Conservation (phyloP, 1,284 basidiomycete species). For the Leccinum huronense region DNA sequence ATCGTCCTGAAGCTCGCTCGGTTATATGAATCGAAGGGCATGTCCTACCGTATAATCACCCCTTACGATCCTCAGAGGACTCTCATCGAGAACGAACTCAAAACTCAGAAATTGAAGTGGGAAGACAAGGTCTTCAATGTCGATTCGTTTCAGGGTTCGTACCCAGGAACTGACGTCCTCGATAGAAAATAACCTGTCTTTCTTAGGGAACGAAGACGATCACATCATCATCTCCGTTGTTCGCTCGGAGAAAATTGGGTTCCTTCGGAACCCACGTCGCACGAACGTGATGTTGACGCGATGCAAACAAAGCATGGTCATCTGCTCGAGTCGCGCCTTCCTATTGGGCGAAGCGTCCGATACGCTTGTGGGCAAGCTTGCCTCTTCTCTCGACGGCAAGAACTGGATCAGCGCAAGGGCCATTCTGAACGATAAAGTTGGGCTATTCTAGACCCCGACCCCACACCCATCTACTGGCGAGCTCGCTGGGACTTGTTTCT, state of each 20-base stretch:
- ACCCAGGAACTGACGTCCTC: constrained; percentile 17
- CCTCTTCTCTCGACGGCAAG: constrained; percentile 34
- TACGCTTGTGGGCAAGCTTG: constrained; percentile 51
- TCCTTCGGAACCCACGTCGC: constrained; percentile 47
- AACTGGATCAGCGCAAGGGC: constrained; percentile 39
- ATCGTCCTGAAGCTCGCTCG: constrained; percentile 27
- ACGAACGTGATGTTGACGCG: constrained; percentile 71
- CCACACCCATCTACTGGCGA: not conserved
- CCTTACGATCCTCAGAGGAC: constrained; percentile 64
- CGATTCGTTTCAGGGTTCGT: constrained; percentile 61
- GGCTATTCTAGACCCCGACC: not conserved
- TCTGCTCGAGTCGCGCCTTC: constrained; percentile 51
- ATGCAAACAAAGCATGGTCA: constrained; percentile 55
- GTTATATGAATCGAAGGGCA: constrained; percentile 6
- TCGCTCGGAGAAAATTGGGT: constrained; percentile 46
- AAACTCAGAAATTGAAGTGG: constrained; percentile 44
- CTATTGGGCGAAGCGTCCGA: constrained; percentile 36
- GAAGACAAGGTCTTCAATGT: constrained; percentile 62
- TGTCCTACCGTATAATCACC: constrained; percentile 32
- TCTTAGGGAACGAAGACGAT: constrained; percentile 40
- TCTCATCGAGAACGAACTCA: constrained; percentile 48
- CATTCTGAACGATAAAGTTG: constrained; percentile 2
- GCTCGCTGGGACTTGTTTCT: not conserved
- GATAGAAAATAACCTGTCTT: constrained; percentile 17
- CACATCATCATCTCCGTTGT: constrained; percentile 64